Conservation (phyloP, 306 rosid species). For the cucumber (Cucumis sativus) region DNA sequence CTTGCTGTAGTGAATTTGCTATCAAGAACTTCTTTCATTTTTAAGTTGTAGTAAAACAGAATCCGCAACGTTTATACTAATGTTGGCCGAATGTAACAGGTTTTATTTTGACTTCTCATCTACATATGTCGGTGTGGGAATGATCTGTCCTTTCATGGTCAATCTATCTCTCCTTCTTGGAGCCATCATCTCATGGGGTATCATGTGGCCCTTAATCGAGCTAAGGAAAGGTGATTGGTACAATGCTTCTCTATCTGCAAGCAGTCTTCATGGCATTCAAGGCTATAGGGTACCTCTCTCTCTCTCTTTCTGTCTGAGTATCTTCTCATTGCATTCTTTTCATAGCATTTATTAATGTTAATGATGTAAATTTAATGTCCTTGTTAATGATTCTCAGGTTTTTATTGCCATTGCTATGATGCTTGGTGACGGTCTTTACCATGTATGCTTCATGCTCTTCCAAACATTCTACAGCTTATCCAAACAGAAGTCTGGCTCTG, state of each 20-base stretch:
- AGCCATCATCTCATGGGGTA: slow-evolving; percentile 57
- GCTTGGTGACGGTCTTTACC: slow-evolving; percentile 69
- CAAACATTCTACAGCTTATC: slow-evolving; percentile 23
- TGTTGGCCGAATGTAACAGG: slow-evolving; percentile 11
- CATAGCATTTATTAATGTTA: background rate
- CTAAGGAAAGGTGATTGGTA: slow-evolving; percentile 57
- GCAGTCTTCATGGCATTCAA: slow-evolving; percentile 57
- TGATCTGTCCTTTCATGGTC: slow-evolving; percentile 57
- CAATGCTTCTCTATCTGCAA: slow-evolving; percentile 18
- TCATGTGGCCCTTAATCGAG: slow-evolving; percentile 58
- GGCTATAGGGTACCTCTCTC: slow-evolving; percentile 41
- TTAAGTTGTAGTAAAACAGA: background rate
- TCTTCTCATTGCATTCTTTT: background rate
- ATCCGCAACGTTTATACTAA: background rate
- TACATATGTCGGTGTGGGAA: slow-evolving; percentile 69
- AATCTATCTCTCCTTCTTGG: slow-evolving; percentile 54
- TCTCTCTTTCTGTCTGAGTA: background rate
- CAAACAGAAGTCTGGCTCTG: background rate
- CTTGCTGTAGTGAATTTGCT: background rate
- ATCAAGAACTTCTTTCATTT: background rate
- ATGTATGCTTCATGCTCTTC: slow-evolving; percentile 37
- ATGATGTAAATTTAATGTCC: background rate
- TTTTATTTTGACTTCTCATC: slow-evolving; percentile 66
- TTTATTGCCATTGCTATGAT: slow-evolving; percentile 61
- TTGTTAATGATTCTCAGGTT: slow-evolving; percentile 17